These are phyloP conservation scores for Adansonia digitata DNA, from an alignment of 345 rosid genomes.

Conservation along the genomic window DNA sequence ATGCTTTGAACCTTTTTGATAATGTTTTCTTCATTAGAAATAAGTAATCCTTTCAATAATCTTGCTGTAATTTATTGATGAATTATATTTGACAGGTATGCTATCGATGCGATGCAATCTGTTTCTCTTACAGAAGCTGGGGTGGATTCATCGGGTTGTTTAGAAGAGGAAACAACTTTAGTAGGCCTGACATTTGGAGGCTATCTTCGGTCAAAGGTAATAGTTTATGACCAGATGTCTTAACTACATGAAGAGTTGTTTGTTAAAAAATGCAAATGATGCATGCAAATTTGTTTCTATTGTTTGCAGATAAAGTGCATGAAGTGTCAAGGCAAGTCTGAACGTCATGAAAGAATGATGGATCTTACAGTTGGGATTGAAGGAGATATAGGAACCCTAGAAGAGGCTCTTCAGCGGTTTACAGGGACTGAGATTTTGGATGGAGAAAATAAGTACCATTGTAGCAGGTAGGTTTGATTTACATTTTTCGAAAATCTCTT, in stretches of 20 bases:
- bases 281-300: background rate
- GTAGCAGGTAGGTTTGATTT: conserved; percentile 61
- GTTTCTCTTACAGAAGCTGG: conserved; percentile 66
- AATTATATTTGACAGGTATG: conserved; percentile 50
- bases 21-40: background rate
- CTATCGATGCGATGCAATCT: conserved; percentile 89
- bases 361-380: conserved; percentile 95
- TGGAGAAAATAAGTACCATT: conserved; percentile 93
- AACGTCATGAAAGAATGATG: conserved; percentile 89
- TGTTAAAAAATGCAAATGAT: conserved; percentile 2
- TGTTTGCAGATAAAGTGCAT: conserved; percentile 72
- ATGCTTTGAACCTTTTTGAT: background rate
- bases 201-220: conserved; percentile 90
- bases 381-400: conserved; percentile 80
- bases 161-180: conserved; percentile 75
- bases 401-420: conserved; percentile 84
- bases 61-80: conserved; percentile 12
- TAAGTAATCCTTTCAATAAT: background rate
- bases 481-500: background rate
- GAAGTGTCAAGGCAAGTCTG: conserved; percentile 83
- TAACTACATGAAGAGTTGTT: background rate
- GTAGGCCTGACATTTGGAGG: conserved; percentile 94
- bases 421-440: conserved; percentile 84
- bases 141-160: conserved; percentile 31
- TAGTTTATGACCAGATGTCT: background rate